Percentiles rank a stretch among this genome's conserved stretches.
Evolutionary conservation across 306 rosid species (phyloP).

Genomic region (Dryas octopetala): DNA sequence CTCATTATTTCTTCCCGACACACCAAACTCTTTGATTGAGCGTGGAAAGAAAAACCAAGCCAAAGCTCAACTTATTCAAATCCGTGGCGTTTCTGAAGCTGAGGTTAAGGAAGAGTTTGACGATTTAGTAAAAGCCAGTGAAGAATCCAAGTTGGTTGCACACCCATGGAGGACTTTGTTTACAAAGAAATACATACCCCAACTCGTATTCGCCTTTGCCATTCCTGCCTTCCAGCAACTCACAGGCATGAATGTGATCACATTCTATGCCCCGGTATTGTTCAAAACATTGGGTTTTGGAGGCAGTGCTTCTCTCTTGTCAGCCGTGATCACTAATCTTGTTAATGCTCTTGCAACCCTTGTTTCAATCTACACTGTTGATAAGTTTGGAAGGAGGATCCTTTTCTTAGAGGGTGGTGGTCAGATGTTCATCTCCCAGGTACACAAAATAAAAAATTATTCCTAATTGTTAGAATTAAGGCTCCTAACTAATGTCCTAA

Average conservation of each 20-base stretch:
- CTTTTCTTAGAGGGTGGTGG: slow-evolving; percentile 73
- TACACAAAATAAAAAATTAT: slow-evolving; percentile 10
- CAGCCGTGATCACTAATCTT: slow-evolving; percentile 57
- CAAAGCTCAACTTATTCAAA: slow-evolving; percentile 36
- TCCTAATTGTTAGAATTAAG: too few species aligned
- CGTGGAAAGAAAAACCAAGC: slow-evolving; percentile 49
- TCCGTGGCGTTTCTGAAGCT: slow-evolving; percentile 38
- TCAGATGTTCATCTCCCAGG: slow-evolving; percentile 72
- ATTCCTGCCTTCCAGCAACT: slow-evolving; percentile 81
- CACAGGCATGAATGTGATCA: slow-evolving; percentile 75
- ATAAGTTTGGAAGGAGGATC: slow-evolving; percentile 59
- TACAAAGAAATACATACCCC: slow-evolving; percentile 66
- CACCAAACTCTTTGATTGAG: slow-evolving; percentile 71
- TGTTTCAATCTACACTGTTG: slow-evolving; percentile 47
- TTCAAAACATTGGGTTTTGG: slow-evolving; percentile 77
- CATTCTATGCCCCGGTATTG: slow-evolving; percentile 75
- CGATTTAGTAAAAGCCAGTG: slow-evolving; percentile 54
- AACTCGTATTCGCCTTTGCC: slow-evolving; percentile 49
- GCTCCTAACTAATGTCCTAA: too few species aligned
- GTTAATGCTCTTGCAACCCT: slow-evolving; percentile 50
- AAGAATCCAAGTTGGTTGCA: slow-evolving; percentile 39
- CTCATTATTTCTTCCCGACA: slow-evolving; percentile 57
- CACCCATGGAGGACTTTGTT: slow-evolving; percentile 58
- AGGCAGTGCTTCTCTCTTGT: slow-evolving; percentile 56
- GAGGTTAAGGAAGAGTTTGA: slow-evolving; percentile 56